Conservation (phyloP, 225 moss, liverwort and hornwort species). For the Neckera pumila region DNA sequence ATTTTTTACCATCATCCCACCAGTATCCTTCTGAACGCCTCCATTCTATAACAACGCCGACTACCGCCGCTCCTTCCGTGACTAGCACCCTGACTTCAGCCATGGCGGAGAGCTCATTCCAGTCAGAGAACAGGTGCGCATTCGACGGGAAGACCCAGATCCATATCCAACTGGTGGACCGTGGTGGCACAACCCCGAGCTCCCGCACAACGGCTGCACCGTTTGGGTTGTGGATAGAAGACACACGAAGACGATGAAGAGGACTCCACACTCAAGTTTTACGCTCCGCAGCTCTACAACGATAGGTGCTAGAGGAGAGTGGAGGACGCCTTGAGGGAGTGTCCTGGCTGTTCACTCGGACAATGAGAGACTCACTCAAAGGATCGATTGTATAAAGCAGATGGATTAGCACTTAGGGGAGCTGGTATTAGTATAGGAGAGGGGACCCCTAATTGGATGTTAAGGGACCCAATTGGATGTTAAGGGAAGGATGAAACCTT, state of each 20-base stretch:
- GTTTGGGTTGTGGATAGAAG: not conserved
- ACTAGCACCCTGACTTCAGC: not conserved
- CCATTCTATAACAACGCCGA: not conserved
- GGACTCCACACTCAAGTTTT: not conserved
- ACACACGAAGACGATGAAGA: not conserved
- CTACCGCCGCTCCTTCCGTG: not conserved
- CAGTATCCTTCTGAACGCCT: not conserved
- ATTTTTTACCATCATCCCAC: not conserved
- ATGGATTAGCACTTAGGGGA: no score
- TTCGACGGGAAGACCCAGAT: not conserved
- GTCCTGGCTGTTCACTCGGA: no score
- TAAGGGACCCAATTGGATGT: no score
- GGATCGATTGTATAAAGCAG: no score
- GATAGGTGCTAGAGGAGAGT: not conserved
- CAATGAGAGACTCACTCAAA: no score
- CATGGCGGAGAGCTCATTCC: not conserved
- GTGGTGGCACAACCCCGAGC: not conserved
- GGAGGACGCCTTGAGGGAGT: no score
- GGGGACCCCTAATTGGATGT: no score
- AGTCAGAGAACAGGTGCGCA: not conserved
- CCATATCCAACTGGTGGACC: not conserved
- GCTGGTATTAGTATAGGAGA: no score
- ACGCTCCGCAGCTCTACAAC: not conserved
- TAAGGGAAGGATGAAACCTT: no score
- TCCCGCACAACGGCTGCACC: not conserved